Evolutionary conservation across 345 rosid species (phyloP).

Genomic region (Turritis glabra): DNA sequence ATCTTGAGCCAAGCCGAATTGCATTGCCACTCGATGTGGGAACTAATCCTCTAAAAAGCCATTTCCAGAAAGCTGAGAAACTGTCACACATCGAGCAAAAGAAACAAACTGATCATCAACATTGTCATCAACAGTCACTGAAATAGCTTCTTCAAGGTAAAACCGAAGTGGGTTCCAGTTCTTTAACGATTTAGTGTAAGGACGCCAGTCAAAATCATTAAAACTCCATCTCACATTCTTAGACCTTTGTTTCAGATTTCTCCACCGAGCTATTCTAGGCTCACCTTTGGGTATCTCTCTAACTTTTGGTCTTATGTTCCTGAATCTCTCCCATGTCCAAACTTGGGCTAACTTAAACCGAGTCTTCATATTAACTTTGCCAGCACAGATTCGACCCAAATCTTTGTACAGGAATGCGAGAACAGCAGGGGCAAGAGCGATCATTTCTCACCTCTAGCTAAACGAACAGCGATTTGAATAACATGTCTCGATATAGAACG

Average conservation of each 20-base stretch:
- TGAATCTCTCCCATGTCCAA: background rate
- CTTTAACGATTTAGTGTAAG: background rate
- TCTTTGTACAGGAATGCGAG: background rate
- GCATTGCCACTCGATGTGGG: background rate
- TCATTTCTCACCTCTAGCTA: conserved; percentile 1
- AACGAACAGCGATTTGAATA: background rate
- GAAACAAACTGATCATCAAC: background rate
- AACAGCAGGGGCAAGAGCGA: background rate
- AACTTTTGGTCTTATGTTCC: background rate
- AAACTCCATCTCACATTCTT: background rate
- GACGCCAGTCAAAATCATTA: background rate
- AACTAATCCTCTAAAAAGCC: background rate
- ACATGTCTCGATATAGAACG: background rate
- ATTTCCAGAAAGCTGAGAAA: background rate
- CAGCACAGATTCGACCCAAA: background rate
- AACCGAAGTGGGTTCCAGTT: background rate
- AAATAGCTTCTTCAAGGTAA: background rate
- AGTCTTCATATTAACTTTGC: background rate
- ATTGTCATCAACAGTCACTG: background rate
- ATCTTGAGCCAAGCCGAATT: background rate
- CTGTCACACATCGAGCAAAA: background rate
- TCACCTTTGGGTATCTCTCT: background rate
- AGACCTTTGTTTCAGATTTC: background rate
- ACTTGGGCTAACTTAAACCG: background rate
- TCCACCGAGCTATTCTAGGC: background rate